Conservation (phyloP, 176 grass and related monocot species). For the Musa troglodytarum region DNA sequence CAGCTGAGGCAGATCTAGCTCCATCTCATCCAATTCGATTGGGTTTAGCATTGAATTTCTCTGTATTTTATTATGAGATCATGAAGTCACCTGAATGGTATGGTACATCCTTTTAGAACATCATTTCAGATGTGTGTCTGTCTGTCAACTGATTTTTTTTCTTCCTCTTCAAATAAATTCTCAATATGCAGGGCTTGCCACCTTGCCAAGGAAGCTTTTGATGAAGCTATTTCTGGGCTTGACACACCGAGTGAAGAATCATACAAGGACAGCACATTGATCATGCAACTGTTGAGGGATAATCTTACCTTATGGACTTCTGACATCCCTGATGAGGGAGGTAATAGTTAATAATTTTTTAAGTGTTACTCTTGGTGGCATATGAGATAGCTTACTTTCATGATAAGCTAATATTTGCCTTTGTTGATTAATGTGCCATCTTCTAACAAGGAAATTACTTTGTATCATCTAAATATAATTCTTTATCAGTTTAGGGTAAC, state of each 20-base stretch:
- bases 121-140: background rate
- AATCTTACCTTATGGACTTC: constrained; percentile 11
- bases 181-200: constrained; percentile 8
- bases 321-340: constrained; percentile 6
- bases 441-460: no score
- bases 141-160: background rate
- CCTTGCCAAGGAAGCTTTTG: constrained; percentile 7
- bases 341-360: background rate
- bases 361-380: background rate
- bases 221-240: constrained; percentile 7
- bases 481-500: no score
- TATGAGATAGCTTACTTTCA: no score
- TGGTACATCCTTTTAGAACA: background rate
- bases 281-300: constrained; percentile 6
- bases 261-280: constrained; percentile 7
- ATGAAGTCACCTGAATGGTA: background rate
- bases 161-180: background rate
- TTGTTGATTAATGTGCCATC: no score
- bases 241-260: constrained; percentile 6
- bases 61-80: background rate
- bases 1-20: background rate
- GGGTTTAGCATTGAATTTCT: background rate
- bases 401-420: no score
- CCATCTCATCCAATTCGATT: background rate
- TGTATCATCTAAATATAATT: no score